phyloP scores from a whole-genome alignment of 352 stramenopile genomes.

The Phytophthora uliginosa region DNA sequence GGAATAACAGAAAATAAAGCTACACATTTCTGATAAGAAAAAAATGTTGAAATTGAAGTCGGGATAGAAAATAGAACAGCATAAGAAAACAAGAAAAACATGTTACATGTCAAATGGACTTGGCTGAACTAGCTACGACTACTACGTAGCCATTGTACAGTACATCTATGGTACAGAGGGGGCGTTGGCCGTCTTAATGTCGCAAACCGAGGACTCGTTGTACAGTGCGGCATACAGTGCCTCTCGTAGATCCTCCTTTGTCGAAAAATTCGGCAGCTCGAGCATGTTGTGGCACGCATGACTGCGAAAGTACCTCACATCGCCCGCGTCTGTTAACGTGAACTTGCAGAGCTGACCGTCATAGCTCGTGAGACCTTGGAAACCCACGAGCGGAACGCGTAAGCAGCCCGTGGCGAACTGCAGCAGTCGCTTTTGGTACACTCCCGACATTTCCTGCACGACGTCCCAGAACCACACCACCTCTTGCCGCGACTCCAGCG shows the following conservation, averaged over 20 bases:
- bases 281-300: constrained; percentile 88
- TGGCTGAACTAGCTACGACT: background rate
- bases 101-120: background rate
- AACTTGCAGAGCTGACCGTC: constrained; percentile 78
- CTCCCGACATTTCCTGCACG: constrained; percentile 85
- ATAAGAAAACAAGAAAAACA: background rate
- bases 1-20: too few species aligned
- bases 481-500: constrained; percentile 37
- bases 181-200: constrained; percentile 7
- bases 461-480: constrained; percentile 73
- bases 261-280: constrained; percentile 94
- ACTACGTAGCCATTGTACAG: background rate
- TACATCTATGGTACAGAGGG: constrained; percentile 34
- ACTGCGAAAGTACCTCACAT: constrained; percentile 50
- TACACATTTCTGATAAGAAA: too few species aligned
- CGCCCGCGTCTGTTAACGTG: constrained; percentile 43
- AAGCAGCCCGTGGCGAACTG: constrained; percentile 84
- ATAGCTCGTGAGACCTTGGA: constrained; percentile 73
- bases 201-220: constrained; percentile 35
- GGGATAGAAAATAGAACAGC: too few species aligned
- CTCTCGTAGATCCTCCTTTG: constrained; percentile 76
- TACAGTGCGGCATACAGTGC: constrained; percentile 62
- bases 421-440: constrained; percentile 73
- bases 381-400: constrained; percentile 74
- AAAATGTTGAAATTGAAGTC: too few species aligned